Percentiles rank a stretch among this genome's conserved stretches.
Conservation (phyloP, 495 filamentous ascomycete genomes). For the Tirmania nivea region DNA sequence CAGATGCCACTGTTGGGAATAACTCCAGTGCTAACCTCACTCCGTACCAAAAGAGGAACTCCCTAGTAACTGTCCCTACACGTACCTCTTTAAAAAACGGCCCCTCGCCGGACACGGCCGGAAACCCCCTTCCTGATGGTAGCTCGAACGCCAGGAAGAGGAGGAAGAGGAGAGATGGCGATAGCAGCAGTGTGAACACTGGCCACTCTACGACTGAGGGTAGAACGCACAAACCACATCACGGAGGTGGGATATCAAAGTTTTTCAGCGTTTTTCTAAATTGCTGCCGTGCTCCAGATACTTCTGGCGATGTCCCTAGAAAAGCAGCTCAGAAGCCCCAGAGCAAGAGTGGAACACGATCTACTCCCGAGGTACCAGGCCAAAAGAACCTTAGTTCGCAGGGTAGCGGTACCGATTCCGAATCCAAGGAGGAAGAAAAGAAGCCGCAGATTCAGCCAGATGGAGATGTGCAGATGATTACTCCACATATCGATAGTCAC, state of each 20-base stretch:
- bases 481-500: too few species aligned
- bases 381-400: background rate
- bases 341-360: too few species aligned
- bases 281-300: slow-evolving; percentile 15
- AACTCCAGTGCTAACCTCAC: background rate
- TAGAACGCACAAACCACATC: slow-evolving; percentile 7
- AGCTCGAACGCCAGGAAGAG: slow-evolving; percentile 15
- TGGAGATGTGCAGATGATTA: too few species aligned
- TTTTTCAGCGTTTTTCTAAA: slow-evolving; percentile 18
- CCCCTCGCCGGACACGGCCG: slow-evolving; percentile 17
- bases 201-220: slow-evolving; percentile 4
- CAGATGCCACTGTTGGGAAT: background rate
- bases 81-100: slow-evolving; percentile 17
- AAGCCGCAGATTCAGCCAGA: background rate
- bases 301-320: slow-evolving; percentile 3
- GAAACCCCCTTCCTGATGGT: slow-evolving; percentile 11
- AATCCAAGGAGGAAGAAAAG: background rate
- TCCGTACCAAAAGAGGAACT: background rate
- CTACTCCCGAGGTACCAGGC: background rate
- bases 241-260: slow-evolving; percentile 17
- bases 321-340: too few species aligned
- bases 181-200: slow-evolving; percentile 12
- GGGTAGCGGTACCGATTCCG: background rate
- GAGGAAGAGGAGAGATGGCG: slow-evolving; percentile 11
- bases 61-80: slow-evolving; percentile 11